Base-by-base conservation (phyloP, 2,329 filamentous ascomycete species). In the Botrytis squamosa region DNA sequence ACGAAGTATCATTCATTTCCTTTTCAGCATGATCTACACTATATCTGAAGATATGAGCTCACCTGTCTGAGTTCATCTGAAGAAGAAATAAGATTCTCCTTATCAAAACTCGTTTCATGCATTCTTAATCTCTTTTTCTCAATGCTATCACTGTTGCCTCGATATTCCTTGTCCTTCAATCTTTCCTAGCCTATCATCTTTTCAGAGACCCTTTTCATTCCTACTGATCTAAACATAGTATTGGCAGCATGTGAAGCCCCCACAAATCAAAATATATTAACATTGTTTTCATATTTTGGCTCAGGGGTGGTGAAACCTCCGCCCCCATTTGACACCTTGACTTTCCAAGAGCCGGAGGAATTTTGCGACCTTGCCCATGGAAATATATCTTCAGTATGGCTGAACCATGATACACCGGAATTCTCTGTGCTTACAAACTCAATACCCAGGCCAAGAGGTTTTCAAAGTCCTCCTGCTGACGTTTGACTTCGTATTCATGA, bases 11-110 rank as follows among this genome's bases (percentile, higher is more conserved):
- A 63, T 65, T 71, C 68, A 63, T 65, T 63, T 71, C 59, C 42
- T 71, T 66, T 49, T 46, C 60, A 44, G 46, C 62, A 66, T 46
- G 70, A 71, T 71, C 70, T 40, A 46, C 70, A 72, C 60, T 67
- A 59, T 72, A 59, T 44, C 40, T 67, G 65, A 67, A 67, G 44
- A 55, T 52, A 72, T 72, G 62, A 72, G 70, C 62, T 72, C 70
- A 68, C 29, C 46, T n/a, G 49, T 67, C 22, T 44, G 14, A 38
- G 70, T 49, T 44, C 63, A 38, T 67, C 42, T 71, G 46, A 64
- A 63, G 44, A 36, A 20, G 38, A 71, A 71, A 63, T 42, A 64
- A 71, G 69, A 71, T 40, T 64, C 46, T 36, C 60, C 70, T 72
- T 72, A 44, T 67, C 33, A n/a, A 72, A 42, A 66, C 38, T 40